A percentile compares a stretch with the other conserved stretches of the same genome.
Evolutionary conservation across 192 early-diverging fungal species (phyloP).

Genomic region (Paraglomus brasilianum): DNA sequence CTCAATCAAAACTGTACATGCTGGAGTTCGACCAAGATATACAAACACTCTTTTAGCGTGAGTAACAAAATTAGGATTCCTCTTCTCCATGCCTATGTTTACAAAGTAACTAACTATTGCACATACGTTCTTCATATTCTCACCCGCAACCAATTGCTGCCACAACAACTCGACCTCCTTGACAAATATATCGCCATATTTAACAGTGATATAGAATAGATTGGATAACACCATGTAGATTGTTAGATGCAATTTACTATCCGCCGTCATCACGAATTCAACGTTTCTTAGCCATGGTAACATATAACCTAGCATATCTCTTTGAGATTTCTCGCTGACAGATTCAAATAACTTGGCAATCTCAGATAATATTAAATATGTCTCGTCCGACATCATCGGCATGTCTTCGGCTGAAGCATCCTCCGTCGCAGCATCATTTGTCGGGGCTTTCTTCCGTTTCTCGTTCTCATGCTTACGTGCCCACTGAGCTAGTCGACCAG

Average conservation of each 20-base stretch:
- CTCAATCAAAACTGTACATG: conserved; percentile 58
- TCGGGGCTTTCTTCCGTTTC: not conserved
- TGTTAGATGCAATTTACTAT: conserved; percentile 46
- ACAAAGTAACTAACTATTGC: conserved; percentile 72
- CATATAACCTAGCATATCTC: conserved; percentile 71
- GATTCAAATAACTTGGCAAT: conserved; percentile 68
- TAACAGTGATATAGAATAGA: conserved; percentile 79
- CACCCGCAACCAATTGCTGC: conserved; percentile 65
- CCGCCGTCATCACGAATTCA: conserved; percentile 52
- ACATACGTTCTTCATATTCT: conserved; percentile 57
- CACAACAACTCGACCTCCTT: conserved; percentile 77
- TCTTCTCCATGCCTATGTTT: conserved; percentile 65
- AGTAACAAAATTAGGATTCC: conserved; percentile 76
- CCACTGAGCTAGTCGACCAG: conserved; percentile 64
- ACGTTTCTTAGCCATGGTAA: conserved; percentile 82
- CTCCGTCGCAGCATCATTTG: not conserved
- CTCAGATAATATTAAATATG: conserved; percentile 74
- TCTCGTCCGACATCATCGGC: conserved; percentile 46
- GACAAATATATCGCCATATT: conserved; percentile 74
- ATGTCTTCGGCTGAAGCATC: not conserved
- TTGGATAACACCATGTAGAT: conserved; percentile 67
- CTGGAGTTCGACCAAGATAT: conserved; percentile 64
- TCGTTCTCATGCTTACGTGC: conserved; percentile 28
- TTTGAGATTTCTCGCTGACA: conserved; percentile 56
- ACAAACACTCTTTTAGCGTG: conserved; percentile 81